A percentile compares a stretch with the other conserved stretches of the same genome.
These are phyloP conservation scores for Beauveria sp. DNA, from an alignment of 2,329 filamentous ascomycete genomes.

Conservation along the genomic window DNA sequence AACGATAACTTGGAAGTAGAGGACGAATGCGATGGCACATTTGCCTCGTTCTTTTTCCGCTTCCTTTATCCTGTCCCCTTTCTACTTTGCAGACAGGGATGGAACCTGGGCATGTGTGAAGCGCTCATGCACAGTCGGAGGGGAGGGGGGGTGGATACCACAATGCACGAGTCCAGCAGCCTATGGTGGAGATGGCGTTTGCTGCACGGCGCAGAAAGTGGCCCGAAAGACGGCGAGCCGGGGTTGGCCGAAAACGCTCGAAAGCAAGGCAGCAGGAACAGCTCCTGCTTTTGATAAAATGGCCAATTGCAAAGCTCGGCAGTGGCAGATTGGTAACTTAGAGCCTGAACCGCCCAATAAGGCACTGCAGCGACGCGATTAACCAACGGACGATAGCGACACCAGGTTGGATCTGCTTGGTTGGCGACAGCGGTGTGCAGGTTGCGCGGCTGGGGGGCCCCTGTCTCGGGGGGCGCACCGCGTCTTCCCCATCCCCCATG, in stretches of 20 bases:
- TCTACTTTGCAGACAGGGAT: not conserved
- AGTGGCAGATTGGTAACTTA: conserved; percentile 26
- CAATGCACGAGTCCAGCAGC: conserved; percentile 5
- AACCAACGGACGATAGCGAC: conserved; percentile 18
- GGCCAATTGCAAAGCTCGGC: conserved; percentile 38
- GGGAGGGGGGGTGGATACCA: not conserved
- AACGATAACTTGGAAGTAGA: not conserved
- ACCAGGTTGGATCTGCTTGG: conserved; percentile 9
- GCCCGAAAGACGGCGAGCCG: conserved; percentile 13
- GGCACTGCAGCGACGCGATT: conserved; percentile 40
- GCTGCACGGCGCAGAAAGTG: conserved; percentile 5
- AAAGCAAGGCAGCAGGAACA: conserved; percentile 43
- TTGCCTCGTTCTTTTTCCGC: conserved; percentile 11
- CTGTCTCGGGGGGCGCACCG: conserved; percentile 18
- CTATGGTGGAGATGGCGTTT: conserved; percentile 14
- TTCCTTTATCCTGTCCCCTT: conserved; percentile 3
- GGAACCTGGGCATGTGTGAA: not conserved
- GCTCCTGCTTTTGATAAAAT: conserved; percentile 40
- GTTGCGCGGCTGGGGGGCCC: not conserved
- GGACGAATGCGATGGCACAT: not conserved
- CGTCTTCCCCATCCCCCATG: conserved; percentile 16
- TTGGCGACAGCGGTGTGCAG: conserved; percentile 14
- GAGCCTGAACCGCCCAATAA: conserved; percentile 42
- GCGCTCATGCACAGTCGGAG: conserved; percentile 5
- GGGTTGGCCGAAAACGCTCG: conserved; percentile 39